These are phyloP conservation scores for Neurospora sp. DNA, from an alignment of 495 filamentous ascomycete species.

Conservation along the genomic window DNA sequence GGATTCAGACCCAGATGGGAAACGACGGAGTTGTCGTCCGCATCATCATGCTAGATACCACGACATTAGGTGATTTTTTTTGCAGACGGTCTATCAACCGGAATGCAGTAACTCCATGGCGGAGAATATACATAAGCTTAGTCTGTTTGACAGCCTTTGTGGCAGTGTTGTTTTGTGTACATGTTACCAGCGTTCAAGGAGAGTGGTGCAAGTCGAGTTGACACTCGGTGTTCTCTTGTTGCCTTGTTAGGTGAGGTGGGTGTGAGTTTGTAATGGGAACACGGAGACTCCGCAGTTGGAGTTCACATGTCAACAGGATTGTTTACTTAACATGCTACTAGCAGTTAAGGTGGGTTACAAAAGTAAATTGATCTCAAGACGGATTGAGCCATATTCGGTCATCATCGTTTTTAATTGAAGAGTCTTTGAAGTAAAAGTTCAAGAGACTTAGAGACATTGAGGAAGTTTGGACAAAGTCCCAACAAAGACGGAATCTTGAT, in stretches of 20 bases:
- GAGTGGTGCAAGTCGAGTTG: background rate
- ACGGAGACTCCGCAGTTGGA: background rate
- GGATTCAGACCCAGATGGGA: background rate
- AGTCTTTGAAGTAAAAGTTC: background rate
- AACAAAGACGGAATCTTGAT: background rate
- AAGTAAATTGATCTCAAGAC: background rate
- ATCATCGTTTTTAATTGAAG: background rate
- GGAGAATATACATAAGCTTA: background rate
- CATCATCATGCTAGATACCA: background rate
- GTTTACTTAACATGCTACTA: background rate
- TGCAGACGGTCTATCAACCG: background rate
- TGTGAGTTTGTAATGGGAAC: background rate
- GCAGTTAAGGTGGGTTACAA: background rate
- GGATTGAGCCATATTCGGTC: background rate
- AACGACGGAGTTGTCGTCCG: background rate
- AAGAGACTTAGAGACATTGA: background rate
- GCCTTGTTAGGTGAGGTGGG: background rate
- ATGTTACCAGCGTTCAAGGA: background rate
- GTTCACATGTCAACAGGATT: background rate
- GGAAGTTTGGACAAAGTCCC: background rate
- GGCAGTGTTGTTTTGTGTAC: background rate
- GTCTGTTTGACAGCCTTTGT: background rate
- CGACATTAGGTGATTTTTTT: background rate
- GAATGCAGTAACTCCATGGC: background rate
- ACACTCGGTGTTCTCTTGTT: background rate